These are phyloP conservation scores for Rosa hybrid DNA, from an alignment of 331 rosid species.

Conservation along the genomic window DNA sequence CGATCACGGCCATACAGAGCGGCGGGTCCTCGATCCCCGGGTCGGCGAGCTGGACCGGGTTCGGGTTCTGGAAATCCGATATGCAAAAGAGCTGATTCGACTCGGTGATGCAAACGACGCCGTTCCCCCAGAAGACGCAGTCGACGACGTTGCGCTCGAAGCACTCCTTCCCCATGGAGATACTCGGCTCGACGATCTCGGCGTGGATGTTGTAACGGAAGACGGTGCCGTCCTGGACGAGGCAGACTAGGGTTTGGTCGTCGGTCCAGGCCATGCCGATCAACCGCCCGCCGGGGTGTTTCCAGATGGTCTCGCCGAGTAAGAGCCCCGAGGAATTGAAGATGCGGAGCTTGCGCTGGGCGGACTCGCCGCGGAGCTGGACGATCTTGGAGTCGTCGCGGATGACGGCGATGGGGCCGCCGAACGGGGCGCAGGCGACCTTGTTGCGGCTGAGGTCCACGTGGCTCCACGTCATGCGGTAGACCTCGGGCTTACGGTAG, in stretches of 20 bases:
- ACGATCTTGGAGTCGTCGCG: conserved; percentile 98
- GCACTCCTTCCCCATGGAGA: conserved; percentile 86
- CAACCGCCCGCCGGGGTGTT: conserved; percentile 78
- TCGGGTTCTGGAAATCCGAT: conserved; percentile 69
- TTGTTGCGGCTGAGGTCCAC: conserved; percentile 84
- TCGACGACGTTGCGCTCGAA: conserved; percentile 87
- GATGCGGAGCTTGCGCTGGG: conserved; percentile 91
- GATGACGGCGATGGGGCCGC: conserved; percentile 89
- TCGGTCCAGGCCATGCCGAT: conserved; percentile 87
- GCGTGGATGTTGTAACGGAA: conserved; percentile 75
- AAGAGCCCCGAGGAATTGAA: conserved; percentile 71
- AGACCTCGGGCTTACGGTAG: conserved; percentile 86
- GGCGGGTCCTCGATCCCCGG: conserved; percentile 79
- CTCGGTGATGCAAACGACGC: conserved; percentile 81
- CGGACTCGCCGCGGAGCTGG: conserved; percentile 92
- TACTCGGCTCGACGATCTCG: conserved; percentile 59
- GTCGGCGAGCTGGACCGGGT: conserved; percentile 62
- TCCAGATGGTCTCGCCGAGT: conserved; percentile 81
- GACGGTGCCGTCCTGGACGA: conserved; percentile 91
- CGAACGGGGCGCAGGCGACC: conserved; percentile 91
- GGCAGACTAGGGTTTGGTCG: conserved; percentile 72
- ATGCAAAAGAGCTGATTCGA: conserved; percentile 61
- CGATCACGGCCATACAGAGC: conserved; percentile 86
- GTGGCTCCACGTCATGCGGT: conserved; percentile 76
- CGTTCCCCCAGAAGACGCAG: conserved; percentile 86